Conservation (phyloP, 2,329 filamentous ascomycete species). For the Corynespora cassiicola region DNA sequence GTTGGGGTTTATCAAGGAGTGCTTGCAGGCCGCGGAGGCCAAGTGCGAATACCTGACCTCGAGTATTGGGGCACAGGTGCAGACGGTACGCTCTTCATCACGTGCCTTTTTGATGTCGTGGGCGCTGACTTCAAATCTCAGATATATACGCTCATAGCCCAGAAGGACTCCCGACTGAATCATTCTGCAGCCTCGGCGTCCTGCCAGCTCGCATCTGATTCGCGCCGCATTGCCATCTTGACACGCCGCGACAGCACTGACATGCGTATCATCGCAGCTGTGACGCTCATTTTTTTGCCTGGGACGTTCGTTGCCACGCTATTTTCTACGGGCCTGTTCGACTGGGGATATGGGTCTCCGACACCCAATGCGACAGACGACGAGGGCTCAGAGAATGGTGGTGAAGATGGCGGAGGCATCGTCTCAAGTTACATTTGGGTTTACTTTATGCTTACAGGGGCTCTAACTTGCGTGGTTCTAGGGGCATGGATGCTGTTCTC, state of each 20-base stretch:
- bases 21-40: slow-evolving; percentile 14
- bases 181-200: slow-evolving; percentile 15
- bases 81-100: slow-evolving; percentile 12
- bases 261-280: slow-evolving; percentile 27
- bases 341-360: slow-evolving; percentile 15
- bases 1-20: slow-evolving; percentile 12
- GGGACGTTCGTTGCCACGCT: slow-evolving; percentile 27
- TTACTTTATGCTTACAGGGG: slow-evolving; percentile 22
- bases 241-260: slow-evolving; percentile 27
- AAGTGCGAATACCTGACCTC: slow-evolving; percentile 20
- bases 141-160: slow-evolving; percentile 23
- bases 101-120: neutral
- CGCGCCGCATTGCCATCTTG: slow-evolving; percentile 19
- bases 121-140: slow-evolving; percentile 1
- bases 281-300: slow-evolving; percentile 28
- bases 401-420: slow-evolving; percentile 2
- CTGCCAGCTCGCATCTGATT: slow-evolving; percentile 20
- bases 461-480: slow-evolving; percentile 20
- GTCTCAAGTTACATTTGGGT: slow-evolving; percentile 23
- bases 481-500: slow-evolving; percentile 20
- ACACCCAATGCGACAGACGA: slow-evolving; percentile 3
- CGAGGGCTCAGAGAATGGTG: neutral
- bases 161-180: slow-evolving; percentile 25
- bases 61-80: slow-evolving; percentile 18
- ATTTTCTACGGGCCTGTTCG: slow-evolving; percentile 19